A percentile compares a stretch with the other conserved stretches of the same genome.
Evolutionary conservation across 352 stramenopile genomes (phyloP).

Genomic region (Pythium sukuiense): DNA sequence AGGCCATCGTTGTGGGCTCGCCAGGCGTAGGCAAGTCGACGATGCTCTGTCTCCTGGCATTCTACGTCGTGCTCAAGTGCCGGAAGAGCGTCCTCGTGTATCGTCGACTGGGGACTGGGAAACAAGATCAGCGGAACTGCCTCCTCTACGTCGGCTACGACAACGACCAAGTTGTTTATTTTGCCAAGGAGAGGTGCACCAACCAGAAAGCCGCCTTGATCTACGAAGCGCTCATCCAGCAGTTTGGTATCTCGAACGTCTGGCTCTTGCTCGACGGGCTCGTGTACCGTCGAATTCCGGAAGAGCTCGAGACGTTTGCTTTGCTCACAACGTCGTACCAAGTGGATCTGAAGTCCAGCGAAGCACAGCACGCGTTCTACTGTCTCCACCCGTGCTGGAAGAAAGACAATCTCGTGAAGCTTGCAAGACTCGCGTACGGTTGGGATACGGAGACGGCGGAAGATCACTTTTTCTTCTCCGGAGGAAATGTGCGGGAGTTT

Average conservation of each 20-base stretch:
- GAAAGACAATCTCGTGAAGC: not conserved
- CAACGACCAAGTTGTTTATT: slow-evolving; percentile 14
- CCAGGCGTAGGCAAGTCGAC: slow-evolving; percentile 21
- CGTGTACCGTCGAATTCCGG: slow-evolving; percentile 4
- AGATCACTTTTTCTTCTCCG: not conserved
- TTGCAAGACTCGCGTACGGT: not conserved
- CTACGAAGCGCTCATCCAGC: not conserved
- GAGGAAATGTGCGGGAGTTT: not conserved
- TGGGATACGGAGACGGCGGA: not conserved
- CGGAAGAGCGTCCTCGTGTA: slow-evolving; percentile 29
- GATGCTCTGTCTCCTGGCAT: slow-evolving; percentile 13
- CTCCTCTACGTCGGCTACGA: slow-evolving; percentile 23
- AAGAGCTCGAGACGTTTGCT: not conserved
- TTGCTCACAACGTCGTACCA: not conserved
- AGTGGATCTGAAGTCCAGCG: not conserved
- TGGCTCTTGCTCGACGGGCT: slow-evolving; percentile 29
- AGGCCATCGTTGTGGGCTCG: slow-evolving; percentile 14
- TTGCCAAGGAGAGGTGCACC: not conserved
- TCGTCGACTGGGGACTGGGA: slow-evolving; percentile 8
- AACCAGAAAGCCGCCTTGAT: not conserved
- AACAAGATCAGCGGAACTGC: slow-evolving; percentile 6
- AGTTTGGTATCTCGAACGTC: not conserved
- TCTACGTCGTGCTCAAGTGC: slow-evolving; percentile 17
- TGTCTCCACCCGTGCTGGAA: slow-evolving; percentile 2
- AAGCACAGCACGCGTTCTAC: not conserved